Evolutionary conservation across 1,284 basidiomycete species (phyloP), one percentile per base, ranked within the genome.

Genomic region (Cerioporus squamosus): DNA sequence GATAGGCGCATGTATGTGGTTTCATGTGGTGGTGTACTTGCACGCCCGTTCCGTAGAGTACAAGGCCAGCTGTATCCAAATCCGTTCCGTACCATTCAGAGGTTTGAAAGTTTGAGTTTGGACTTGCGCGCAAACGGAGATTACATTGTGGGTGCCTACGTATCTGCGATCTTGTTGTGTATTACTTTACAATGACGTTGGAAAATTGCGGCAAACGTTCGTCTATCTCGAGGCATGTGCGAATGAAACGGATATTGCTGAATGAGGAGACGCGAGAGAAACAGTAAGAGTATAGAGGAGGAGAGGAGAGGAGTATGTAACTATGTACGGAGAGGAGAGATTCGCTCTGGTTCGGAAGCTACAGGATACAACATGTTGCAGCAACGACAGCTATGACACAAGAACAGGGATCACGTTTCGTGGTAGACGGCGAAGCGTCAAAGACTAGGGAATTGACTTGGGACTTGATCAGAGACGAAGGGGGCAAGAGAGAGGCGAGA

Each of bases 321-420:
- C 15, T 38, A 31, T 22, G 29, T 14, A 22, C 39, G 51, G 29
- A 29, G 29, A 29, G 51, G 29, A 29, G 29, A 29, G 29, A 29
- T 29, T 29, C 29, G 29, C 7, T 9, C 29, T n/a, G 18, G 52
- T 45, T 38, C 51, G 58, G 58, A 49, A 62, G 59, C 67, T 68
- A 68, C 61, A 56, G 57, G 67, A 68, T 68, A 68, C 67, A 68
- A 63, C 66, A 63, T 55, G 51, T 57, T 55, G 57, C 53, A 57
- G 53, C 60, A 51, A 61, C 59, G 59, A 62, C 48, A 61, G 62
- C 62, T 60, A 66, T 64, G 63, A 66, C 49, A 62, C 42, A 24
- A 18, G 47, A 60, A 55, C 48, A 57, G 58, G n/a, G n/a, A n/a
- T n/a, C n/a, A n/a, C n/a, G n/a, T n/a, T n/a, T n/a, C n/a, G n/a